phyloP scores from a whole-genome alignment of 129 eudicot species.

The Pseudognaphalium luteoalbum region DNA sequence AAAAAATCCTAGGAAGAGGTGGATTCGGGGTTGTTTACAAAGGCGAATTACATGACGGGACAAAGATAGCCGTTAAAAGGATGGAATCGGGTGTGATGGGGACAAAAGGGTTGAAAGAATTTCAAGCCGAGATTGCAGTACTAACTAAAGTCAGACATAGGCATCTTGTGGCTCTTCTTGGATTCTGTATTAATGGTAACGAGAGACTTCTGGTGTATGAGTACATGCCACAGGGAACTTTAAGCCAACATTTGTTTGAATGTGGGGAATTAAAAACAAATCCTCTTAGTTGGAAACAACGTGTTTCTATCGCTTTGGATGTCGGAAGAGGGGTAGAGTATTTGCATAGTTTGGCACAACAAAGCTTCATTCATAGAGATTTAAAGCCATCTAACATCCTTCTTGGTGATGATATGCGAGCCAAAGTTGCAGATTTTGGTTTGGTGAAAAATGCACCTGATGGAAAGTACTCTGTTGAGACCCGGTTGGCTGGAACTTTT shows the following conservation, averaged over 20 bases:
- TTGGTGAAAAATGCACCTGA: slow-evolving; percentile 62
- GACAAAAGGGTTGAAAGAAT: slow-evolving; percentile 58
- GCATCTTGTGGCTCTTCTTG: slow-evolving; percentile 66
- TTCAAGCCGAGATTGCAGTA: slow-evolving; percentile 73
- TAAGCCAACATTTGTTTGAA: slow-evolving; percentile 64
- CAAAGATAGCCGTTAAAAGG: slow-evolving; percentile 65
- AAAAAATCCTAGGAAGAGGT: slow-evolving; percentile 59
- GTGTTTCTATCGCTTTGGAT: slow-evolving; percentile 62
- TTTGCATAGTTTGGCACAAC: slow-evolving; percentile 73
- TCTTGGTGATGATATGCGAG: slow-evolving; percentile 64
- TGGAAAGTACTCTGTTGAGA: slow-evolving; percentile 62
- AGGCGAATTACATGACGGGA: slow-evolving; percentile 63
- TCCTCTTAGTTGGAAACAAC: slow-evolving; percentile 63
- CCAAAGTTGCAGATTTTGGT: slow-evolving; percentile 67
- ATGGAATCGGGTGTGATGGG: slow-evolving; percentile 54
- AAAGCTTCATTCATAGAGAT: slow-evolving; percentile 77
- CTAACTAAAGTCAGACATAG: slow-evolving; percentile 71
- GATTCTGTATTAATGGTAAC: slow-evolving; percentile 55
- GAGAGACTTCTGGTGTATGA: slow-evolving; percentile 81
- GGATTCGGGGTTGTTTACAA: slow-evolving; percentile 75
- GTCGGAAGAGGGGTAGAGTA: slow-evolving; percentile 85
- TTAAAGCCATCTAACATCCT: slow-evolving; percentile 72
- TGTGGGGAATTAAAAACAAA: slow-evolving; percentile 28
- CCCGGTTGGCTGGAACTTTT: slow-evolving; percentile 74
- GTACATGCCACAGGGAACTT: slow-evolving; percentile 73